Evolutionary conservation across 176 grass and related monocot genomes (phyloP).

Genomic region (Carex myosuroides): DNA sequence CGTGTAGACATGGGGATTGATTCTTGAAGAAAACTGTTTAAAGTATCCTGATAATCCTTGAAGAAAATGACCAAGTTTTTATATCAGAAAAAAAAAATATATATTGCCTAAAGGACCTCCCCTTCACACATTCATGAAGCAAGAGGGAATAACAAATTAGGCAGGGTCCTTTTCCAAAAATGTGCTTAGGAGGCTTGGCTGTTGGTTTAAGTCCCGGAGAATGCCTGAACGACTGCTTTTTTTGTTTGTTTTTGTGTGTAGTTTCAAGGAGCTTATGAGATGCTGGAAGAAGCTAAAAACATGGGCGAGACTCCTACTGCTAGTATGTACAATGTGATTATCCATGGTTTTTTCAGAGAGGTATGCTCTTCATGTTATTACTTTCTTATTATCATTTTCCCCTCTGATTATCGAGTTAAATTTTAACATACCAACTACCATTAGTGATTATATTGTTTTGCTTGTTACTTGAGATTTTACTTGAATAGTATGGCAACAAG

Average conservation of each 20-base stretch:
- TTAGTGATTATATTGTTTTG: neutral
- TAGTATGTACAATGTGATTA: constrained; percentile 83
- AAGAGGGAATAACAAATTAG: neutral
- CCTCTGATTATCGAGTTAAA: constrained; percentile 11
- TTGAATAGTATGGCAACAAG: neutral
- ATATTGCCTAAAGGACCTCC: neutral
- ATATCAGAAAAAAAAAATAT: neutral
- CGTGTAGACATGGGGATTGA: neutral
- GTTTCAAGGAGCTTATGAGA: constrained; percentile 78
- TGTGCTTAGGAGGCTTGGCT: neutral
- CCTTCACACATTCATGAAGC: neutral
- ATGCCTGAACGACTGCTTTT: neutral
- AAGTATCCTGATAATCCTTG: neutral
- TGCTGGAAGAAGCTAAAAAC: constrained; percentile 57
- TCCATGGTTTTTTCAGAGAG: constrained; percentile 80
- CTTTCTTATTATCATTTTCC: constrained; percentile 23
- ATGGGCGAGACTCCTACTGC: constrained; percentile 47
- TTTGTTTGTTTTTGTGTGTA: constrained; percentile 18
- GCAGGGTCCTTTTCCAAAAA: neutral
- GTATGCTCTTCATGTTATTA: constrained; percentile 29
- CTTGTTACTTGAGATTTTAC: neutral
- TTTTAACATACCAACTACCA: neutral
- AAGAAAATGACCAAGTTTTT: neutral
- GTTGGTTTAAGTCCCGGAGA: constrained; percentile 1
- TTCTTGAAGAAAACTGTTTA: neutral